Base-by-base conservation (phyloP, 2,329 filamentous ascomycete species). In the Nemania abortiva region DNA sequence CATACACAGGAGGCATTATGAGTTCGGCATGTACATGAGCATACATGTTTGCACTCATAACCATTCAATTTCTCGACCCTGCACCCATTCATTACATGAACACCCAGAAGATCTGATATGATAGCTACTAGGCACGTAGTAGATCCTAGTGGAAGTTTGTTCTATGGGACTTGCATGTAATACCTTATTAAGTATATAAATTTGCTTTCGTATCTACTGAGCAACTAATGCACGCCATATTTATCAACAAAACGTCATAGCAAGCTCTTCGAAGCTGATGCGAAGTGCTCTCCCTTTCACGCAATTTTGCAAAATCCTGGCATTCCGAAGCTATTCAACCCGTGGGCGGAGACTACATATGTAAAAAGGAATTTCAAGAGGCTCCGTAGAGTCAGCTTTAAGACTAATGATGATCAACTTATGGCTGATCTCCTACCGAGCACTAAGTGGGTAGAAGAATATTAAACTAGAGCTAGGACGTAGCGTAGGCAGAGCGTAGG, bases 391-490 rank as follows among this genome's bases (percentile, higher is more conserved):
- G 58, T 62, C 58, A 52, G 54, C 57, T 42, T 53, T n/a, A 18
- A 58, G 24, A 27, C 24, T 47, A 42, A 58, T 53, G 45, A 42
- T 24, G 64, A 66, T 66, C 64, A 42, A n/a, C 64, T 24, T 39
- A 20, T 58, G 45, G 49, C 58, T 34, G 45, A 56, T 10, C 37
- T n/a, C 34, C 9, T 6, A n/a, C 15, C 6, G n/a, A 6, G 9
- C 42, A 18, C 42, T 7, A n/a, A 20, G 42, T 22, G n/a, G 34
- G 50, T 31, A 61, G 57, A 66, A 18, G 49, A 66, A 66, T 60
- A 50, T 61, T 15, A 50, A 42, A 31, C 42, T 52, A 37, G 20
- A 24, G 20, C 22, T 50, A n/a, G 45, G 42, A 20, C 59, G 39
- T 49, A 63, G 27, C 9, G 31, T 47, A 47, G 13, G 15, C 18